phyloP scores from a whole-genome alignment of 352 stramenopile genomes.

The Lagenidium giganteum region DNA sequence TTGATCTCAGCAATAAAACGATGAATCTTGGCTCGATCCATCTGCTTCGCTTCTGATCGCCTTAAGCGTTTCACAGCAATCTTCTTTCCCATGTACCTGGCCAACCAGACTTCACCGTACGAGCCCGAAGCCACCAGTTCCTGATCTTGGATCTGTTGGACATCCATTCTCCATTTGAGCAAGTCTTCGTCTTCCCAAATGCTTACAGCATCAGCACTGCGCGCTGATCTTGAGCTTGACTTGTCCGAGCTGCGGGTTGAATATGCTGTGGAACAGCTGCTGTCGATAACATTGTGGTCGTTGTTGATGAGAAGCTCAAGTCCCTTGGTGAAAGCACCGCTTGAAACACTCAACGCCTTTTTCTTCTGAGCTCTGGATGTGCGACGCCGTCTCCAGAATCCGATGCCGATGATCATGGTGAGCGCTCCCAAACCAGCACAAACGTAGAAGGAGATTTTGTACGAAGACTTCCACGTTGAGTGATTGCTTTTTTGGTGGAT shows the following conservation, averaged over 20 bases:
- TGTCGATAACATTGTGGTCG: background rate
- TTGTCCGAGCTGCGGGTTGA: too few species aligned
- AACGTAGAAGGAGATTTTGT: background rate
- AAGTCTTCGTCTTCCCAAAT: constrained; percentile 70
- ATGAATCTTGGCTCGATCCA: constrained; percentile 6
- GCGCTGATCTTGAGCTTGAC: constrained; percentile 5
- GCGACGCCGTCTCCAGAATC: background rate
- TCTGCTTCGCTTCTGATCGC: too few species aligned
- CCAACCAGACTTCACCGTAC: constrained; percentile 30
- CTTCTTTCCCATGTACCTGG: constrained; percentile 11
- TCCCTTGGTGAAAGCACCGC: constrained; percentile 10
- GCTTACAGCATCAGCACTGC: constrained; percentile 8
- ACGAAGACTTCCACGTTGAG: background rate
- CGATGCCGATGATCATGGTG: background rate
- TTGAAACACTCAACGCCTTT: too few species aligned
- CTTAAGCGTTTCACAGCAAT: constrained; percentile 25
- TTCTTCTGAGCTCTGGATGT: background rate
- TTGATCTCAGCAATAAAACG: constrained; percentile 19
- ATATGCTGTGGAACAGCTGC: background rate
- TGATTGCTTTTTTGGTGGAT: background rate
- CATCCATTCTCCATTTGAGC: constrained; percentile 43
- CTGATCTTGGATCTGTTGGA: constrained; percentile 16
- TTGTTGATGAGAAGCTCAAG: constrained; percentile 1
- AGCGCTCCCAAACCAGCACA: background rate
- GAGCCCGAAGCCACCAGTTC: constrained; percentile 11